Evolutionary conservation across 1,139 yeast species (phyloP).

Genomic region (Candida buenavistaensis): DNA sequence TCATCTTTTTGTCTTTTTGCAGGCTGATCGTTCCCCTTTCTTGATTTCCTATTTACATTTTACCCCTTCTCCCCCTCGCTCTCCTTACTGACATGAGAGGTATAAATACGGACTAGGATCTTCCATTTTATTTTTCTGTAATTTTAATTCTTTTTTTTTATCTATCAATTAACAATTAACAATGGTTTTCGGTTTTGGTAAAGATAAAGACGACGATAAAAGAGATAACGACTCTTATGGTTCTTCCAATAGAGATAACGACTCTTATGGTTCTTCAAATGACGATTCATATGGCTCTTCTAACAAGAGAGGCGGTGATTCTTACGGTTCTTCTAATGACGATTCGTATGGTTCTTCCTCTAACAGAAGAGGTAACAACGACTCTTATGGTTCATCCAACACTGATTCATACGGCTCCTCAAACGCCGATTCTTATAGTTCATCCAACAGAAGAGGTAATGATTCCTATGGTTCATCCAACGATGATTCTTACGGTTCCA

Average conservation of each 20-base stretch:
- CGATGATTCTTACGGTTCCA: conserved; percentile 22
- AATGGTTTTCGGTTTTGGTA: conserved; percentile 34
- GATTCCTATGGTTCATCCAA: conserved; percentile 20
- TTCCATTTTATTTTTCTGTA: not conserved
- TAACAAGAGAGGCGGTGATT: conserved; percentile 14
- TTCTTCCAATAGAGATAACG: conserved; percentile 15
- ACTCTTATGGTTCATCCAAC: conserved; percentile 19
- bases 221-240: conserved; percentile 17
- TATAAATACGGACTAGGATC: no score
- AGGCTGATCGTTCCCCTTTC: no score
- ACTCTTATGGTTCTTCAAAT: conserved; percentile 18
- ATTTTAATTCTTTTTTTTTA: not conserved
- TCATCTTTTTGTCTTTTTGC: no score
- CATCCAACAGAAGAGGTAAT: conserved; percentile 16
- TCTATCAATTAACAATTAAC: conserved; percentile 6
- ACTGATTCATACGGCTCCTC: conserved; percentile 8
- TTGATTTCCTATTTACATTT: no score
- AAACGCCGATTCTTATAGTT: conserved; percentile 21
- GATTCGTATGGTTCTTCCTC: conserved; percentile 22
- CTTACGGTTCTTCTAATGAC: conserved; percentile 16
- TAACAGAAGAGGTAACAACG: conserved; percentile 15
- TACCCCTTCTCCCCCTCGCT: no score
- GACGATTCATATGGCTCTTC: conserved; percentile 15
- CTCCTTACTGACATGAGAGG: no score
- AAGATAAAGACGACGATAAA: conserved; percentile 14